These are phyloP conservation scores for Thielaviopsis populi DNA, from an alignment of 2,329 filamentous ascomycete species.

Conservation along the genomic window DNA sequence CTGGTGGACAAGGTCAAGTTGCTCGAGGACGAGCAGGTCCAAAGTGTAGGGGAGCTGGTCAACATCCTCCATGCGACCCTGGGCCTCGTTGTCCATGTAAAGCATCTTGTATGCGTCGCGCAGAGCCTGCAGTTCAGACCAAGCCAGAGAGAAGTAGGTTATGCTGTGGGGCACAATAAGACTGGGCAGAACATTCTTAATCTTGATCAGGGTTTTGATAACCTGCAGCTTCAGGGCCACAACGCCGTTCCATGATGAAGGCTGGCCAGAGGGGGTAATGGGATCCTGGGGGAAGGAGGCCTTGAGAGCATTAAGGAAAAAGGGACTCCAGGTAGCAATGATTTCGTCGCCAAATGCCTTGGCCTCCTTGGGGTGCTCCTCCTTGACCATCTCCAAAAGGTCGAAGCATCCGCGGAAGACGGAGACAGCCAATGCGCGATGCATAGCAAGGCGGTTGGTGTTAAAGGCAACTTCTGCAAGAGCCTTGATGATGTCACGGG, in stretches of 20 bases:
- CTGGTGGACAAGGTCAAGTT: conserved; percentile 86
- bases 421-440: conserved; percentile 73
- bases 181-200: conserved; percentile 68
- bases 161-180: conserved; percentile 72
- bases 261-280: conserved; percentile 31
- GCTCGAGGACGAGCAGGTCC: conserved; percentile 84
- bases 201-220: conserved; percentile 85
- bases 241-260: conserved; percentile 62
- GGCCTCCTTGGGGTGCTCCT: conserved; percentile 75
- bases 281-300: conserved; percentile 52
- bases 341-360: conserved; percentile 81
- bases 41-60: conserved; percentile 89
- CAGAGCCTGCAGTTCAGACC: conserved; percentile 68
- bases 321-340: conserved; percentile 71
- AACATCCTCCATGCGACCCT: conserved; percentile 76
- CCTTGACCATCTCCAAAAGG: conserved; percentile 90
- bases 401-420: conserved; percentile 89
- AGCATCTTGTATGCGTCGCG: conserved; percentile 62
- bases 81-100: conserved; percentile 72
- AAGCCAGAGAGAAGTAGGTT: conserved; percentile 69
- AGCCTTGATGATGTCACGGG: conserved; percentile 67
- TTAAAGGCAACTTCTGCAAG: conserved; percentile 72
- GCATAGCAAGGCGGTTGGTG: conserved; percentile 54
- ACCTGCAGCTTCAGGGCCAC: conserved; percentile 84
- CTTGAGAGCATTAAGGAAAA: conserved; percentile 70